Base-by-base conservation (phyloP, 2,329 filamentous ascomycete genomes). In the Hypoxylon sp. region DNA sequence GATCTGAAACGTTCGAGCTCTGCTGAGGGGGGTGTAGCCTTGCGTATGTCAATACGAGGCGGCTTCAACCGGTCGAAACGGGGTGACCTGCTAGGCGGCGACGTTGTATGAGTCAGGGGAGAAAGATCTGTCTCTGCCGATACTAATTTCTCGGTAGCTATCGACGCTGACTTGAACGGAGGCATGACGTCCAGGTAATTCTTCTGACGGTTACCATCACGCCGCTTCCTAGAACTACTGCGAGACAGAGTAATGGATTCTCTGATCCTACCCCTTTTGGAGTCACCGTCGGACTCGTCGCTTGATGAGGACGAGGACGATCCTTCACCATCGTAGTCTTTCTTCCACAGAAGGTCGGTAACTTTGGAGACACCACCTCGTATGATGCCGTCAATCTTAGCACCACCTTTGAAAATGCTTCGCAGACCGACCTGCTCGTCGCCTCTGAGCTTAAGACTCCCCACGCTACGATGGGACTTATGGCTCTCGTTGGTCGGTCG, bases 381-480 rank as follows among this genome's bases (percentile, higher is more conserved):
- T 46, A 96, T 85, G 28, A 92, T 84, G 28, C 87, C 91, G 64
- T 92, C 91, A 65, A 94, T 88, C 48, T 75, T 76, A n/a, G 57
- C 91, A 84, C 51, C 86, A 2, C 89, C 89, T 78, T 93, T 94
- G 78, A 97, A 90, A 49, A 97, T 89, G 6, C 90, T 88, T 43
- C 89, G 87, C 7, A 93, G 82, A 34, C 86, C 87, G 8, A 86
- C 87, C 39, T 77, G 74, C 56, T 85, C 80, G 39, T 84, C 81
- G 22, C 72, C 68, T 57, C 75, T 80, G 17, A 79, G 75, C 20
- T 79, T 81, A n/a, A 84, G 68, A 71, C 84, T 88, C 19, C 81
- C 80, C 24, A 81, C 77, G 46, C 80, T 84, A 63, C 79, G 78
- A 62, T 82, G 80, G 47, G 80, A 79, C 66, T 80, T 87, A 72